A percentile compares a stretch with the other conserved stretches of the same genome.
Conservation (phyloP, 2,329 filamentous ascomycete species). For the Colletotrichum ledebouriae region DNA sequence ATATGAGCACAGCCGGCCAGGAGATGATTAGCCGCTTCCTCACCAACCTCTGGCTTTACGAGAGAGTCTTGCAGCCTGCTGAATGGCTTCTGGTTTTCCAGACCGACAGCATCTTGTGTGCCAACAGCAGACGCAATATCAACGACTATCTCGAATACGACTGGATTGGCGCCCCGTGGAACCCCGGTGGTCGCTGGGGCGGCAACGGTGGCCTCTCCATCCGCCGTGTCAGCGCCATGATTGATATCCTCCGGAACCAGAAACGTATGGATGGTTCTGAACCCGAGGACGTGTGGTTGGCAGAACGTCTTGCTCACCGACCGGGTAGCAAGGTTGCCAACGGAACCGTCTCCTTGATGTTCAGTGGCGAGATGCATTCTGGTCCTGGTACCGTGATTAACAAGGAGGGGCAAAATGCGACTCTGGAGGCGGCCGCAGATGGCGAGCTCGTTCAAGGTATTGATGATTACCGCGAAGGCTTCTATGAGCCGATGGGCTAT, state of each 20-base stretch:
- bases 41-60: constrained; percentile 66
- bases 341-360: constrained; percentile 61
- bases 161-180: constrained; percentile 68
- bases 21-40: constrained; percentile 67
- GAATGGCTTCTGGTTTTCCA: constrained; percentile 69
- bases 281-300: constrained; percentile 70
- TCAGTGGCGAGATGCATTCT: constrained; percentile 63
- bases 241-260: constrained; percentile 65
- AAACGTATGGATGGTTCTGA: constrained; percentile 58
- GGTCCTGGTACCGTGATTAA: constrained; percentile 48
- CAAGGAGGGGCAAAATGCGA: constrained; percentile 45
- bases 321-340: constrained; percentile 65
- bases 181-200: constrained; percentile 56
- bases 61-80: constrained; percentile 60
- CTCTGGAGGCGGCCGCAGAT: constrained; percentile 48
- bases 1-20: constrained; percentile 63
- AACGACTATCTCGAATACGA: constrained; percentile 66
- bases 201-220: constrained; percentile 67
- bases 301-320: constrained; percentile 63
- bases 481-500: constrained; percentile 71
- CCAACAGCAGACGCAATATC: constrained; percentile 61
- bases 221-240: constrained; percentile 65
- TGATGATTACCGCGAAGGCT: constrained; percentile 65
- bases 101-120: constrained; percentile 68
- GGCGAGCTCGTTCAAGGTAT: constrained; percentile 56